Evolutionary conservation across 179 eudicot species (phyloP).

Genomic region (Silene noctiflora): DNA sequence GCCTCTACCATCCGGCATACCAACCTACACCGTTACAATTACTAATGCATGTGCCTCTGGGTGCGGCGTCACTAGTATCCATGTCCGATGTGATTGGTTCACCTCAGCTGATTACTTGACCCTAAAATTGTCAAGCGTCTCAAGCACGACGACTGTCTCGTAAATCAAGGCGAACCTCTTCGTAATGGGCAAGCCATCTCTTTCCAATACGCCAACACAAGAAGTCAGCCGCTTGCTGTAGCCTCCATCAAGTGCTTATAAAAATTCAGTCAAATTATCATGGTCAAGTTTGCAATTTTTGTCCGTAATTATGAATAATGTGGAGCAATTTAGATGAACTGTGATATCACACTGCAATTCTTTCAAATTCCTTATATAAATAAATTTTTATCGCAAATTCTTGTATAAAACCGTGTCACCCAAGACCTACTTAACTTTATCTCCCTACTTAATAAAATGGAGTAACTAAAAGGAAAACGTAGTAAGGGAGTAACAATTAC

Average conservation of each 20-base stretch:
- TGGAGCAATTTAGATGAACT: too few relatives aligned
- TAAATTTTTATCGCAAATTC: too few relatives aligned
- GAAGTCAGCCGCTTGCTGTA: slow-evolving; percentile 47
- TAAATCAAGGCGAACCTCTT: slow-evolving; percentile 57
- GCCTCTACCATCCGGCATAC: slow-evolving; percentile 64
- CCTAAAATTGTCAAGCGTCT: slow-evolving; percentile 60
- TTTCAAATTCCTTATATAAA: too few relatives aligned
- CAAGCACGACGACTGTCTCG: slow-evolving; percentile 56
- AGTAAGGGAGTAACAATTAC: too few relatives aligned
- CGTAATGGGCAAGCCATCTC: slow-evolving; percentile 38
- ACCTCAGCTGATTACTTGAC: slow-evolving; percentile 59
- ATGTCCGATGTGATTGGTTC: slow-evolving; percentile 73
- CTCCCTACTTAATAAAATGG: too few relatives aligned
- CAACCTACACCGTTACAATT: slow-evolving; percentile 46
- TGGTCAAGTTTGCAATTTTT: too few relatives aligned
- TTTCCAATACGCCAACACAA: slow-evolving; percentile 57
- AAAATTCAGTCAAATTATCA: neutral
- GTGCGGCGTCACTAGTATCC: slow-evolving; percentile 58
- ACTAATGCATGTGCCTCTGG: slow-evolving; percentile 48
- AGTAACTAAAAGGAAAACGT: too few relatives aligned
- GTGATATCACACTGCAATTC: too few relatives aligned
- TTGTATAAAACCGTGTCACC: too few relatives aligned
- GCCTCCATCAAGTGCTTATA: slow-evolving; percentile 40
- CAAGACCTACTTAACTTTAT: too few relatives aligned
- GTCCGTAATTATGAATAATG: too few relatives aligned